Percentiles rank a stretch among this genome's conserved stretches.
These are phyloP conservation scores for Vaccinium darrowii DNA, from an alignment of 148 eudicot genomes.

Conservation along the genomic window DNA sequence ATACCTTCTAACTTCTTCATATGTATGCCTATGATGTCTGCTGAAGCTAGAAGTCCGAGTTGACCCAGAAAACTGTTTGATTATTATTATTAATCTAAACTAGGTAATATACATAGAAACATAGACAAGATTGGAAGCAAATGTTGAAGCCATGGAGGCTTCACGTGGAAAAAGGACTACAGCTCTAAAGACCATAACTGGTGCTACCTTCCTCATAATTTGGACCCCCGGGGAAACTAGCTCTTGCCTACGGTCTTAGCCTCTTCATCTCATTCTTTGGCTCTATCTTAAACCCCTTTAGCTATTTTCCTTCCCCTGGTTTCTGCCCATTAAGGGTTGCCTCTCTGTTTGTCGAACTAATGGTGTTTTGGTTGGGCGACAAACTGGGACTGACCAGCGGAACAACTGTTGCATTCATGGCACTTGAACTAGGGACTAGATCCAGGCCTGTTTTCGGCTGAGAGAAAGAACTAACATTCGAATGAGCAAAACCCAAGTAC, in stretches of 20 bases:
- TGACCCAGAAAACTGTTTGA: neutral
- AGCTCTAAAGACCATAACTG: neutral
- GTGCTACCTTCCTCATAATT: conserved; percentile 24
- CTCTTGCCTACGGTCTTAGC: conserved; percentile 22
- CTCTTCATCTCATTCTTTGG: conserved; percentile 20
- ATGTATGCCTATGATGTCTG: neutral
- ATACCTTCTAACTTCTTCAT: neutral
- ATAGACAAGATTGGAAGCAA: neutral
- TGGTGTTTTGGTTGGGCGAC: neutral
- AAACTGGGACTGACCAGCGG: conserved; percentile 12
- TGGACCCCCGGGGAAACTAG: conserved; percentile 8
- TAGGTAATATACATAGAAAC: neutral
- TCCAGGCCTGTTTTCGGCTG: neutral
- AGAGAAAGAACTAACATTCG: neutral
- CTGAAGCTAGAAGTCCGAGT: neutral
- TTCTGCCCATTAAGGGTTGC: neutral
- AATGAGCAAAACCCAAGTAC: neutral
- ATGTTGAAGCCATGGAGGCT: conserved; percentile 1
- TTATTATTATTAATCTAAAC: neutral
- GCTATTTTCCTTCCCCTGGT: conserved; percentile 11
- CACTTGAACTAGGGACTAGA: conserved; percentile 1
- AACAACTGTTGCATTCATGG: conserved; percentile 23
- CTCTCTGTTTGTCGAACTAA: neutral
- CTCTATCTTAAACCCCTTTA: conserved; percentile 9
- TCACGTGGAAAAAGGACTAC: neutral